Conservation (phyloP, 805 yeast genomes). For the Nakazawaea wickerhamii region DNA sequence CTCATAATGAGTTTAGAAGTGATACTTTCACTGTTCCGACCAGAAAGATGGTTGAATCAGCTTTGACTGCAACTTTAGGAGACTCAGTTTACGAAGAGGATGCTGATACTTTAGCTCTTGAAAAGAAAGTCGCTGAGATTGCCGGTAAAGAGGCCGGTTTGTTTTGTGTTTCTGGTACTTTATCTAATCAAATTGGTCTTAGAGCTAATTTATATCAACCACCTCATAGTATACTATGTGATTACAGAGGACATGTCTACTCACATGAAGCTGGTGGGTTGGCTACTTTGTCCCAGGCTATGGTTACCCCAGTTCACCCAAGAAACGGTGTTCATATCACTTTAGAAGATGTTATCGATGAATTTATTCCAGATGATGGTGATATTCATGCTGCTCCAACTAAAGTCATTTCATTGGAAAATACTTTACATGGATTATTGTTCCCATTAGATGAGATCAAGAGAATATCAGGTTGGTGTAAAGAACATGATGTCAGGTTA, state of each 20-base stretch:
- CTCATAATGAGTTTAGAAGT: conserved; percentile 52
- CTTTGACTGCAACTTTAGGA: conserved; percentile 56
- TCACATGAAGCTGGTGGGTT: conserved; percentile 88
- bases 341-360: conserved; percentile 66
- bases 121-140: conserved; percentile 55
- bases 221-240: conserved; percentile 82
- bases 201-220: conserved; percentile 75
- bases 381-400: conserved; percentile 91
- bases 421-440: conserved; percentile 80
- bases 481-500: conserved; percentile 48
- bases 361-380: conserved; percentile 64
- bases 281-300: conserved; percentile 84
- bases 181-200: conserved; percentile 83
- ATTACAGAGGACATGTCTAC: conserved; percentile 79
- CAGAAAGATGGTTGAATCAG: conserved; percentile 60
- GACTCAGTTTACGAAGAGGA: conserved; percentile 92
- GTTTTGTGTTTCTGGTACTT: conserved; percentile 83
- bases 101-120: conserved; percentile 57
- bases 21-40: conserved; percentile 94
- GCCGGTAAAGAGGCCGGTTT: conserved; percentile 80
- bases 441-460: conserved; percentile 75
- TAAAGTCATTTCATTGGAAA: conserved; percentile 75
- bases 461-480: conserved; percentile 67
- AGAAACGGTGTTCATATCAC: conserved; percentile 72
- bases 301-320: conserved; percentile 83